Base-by-base conservation (phyloP, 805 yeast species). In the Wickerhamiella occidentalis region DNA sequence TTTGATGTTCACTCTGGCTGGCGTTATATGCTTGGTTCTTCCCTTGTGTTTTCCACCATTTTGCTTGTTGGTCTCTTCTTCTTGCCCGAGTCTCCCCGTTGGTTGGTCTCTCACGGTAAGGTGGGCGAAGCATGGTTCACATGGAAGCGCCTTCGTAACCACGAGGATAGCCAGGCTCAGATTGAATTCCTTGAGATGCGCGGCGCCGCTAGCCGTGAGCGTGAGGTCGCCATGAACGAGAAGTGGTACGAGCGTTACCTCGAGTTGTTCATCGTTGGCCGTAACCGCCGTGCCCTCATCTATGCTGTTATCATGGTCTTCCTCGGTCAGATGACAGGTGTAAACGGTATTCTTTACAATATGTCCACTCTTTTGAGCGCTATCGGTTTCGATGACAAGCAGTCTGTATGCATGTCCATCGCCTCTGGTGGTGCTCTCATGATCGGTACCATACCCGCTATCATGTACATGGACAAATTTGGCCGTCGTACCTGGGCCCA, bases 351-450 rank as follows among this genome's bases (percentile, higher is more conserved):
- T 51, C 70, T 78, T 75, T 79, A 78, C 67, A 76, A 79, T 63
- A 71, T 78, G 76, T 72, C 81, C 43, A 74, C 74, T 2, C 64
- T 79, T 58, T 73, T 79, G 77, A 60, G 57, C 2, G 65, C 68
- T 29, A 76, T 79, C 58, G 82, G 82, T 6, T 79, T 79, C 63
- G 53, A 61, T 51, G 63, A 64, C 18, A 74, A 74, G 58, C 62
- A 71, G 47, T 66, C 80, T 21, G 81, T 78, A 7, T 75, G 77
- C 57, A 78, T 79, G 83, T 78, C 83, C 7, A 70, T 78, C 59
- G 84, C 79, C 19, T 82, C 82, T 47, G 84, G 84, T 57, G 83
- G 80, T 33, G 68, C 82, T 1, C 64, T 78, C 40, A 61, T 79
- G 54, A 42, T 79, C 9, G 85, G 84, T 58, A 75, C 83, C 8